phyloP scores from a whole-genome alignment of 2,329 filamentous ascomycete genomes.

The Talaromyces sp. region DNA sequence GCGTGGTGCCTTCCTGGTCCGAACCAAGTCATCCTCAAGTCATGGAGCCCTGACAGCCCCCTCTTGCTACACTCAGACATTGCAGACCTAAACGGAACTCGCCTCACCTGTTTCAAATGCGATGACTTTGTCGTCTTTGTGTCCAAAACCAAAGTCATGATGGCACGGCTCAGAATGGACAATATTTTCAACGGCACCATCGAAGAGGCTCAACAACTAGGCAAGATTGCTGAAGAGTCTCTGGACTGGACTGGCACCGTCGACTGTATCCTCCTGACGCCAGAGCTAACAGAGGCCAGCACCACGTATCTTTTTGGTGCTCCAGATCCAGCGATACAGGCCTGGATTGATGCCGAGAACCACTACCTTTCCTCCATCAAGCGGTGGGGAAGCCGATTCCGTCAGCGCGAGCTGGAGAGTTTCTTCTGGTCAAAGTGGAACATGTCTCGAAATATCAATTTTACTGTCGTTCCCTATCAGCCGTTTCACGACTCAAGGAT shows the following conservation, averaged over 20 bases:
- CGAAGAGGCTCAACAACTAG: neutral
- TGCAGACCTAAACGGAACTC: neutral
- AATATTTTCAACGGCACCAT: neutral
- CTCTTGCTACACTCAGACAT: neutral
- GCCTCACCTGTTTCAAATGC: neutral
- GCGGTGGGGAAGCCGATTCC: neutral
- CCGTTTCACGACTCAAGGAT: neutral
- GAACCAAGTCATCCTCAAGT: neutral
- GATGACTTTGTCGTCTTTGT: neutral
- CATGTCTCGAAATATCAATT: neutral
- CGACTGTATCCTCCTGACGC: neutral
- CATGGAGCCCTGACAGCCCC: neutral
- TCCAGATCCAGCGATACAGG: neutral
- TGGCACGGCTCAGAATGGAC: neutral
- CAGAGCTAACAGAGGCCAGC: neutral
- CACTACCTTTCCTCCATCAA: neutral
- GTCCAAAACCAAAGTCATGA: neutral
- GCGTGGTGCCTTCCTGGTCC: neutral
- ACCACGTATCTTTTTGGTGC: neutral
- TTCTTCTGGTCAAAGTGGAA: neutral
- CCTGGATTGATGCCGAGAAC: neutral
- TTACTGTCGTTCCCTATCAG: neutral
- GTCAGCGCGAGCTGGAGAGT: neutral
- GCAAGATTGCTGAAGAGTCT: neutral
- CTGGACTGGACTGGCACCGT: neutral